Conservation (phyloP, 1,139 yeast genomes). For the Maudiozyma humilis region DNA sequence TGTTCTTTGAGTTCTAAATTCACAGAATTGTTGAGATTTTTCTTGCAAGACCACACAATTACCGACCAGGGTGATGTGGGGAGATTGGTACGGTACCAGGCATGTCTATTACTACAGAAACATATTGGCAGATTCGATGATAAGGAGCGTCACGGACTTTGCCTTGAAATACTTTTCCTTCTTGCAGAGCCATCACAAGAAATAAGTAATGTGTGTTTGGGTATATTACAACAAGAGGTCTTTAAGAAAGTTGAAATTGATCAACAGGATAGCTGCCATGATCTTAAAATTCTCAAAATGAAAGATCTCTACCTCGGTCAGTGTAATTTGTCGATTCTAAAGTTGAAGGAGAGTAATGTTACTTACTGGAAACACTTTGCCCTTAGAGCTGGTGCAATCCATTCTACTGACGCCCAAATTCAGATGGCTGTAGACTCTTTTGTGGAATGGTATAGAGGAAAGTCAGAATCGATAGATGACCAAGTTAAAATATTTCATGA, state of each 20-base stretch:
- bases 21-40: conserved; percentile 9
- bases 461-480: neutral
- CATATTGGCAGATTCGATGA: conserved; percentile 19
- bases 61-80: conserved; percentile 79
- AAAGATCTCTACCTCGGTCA: no score
- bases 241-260: neutral
- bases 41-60: conserved; percentile 55
- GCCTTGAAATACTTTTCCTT: conserved; percentile 39
- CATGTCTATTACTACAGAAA: conserved; percentile 36
- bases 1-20: neutral
- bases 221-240: neutral
- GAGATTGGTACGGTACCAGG: conserved; percentile 51
- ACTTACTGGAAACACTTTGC: conserved; percentile 50
- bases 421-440: conserved; percentile 40
- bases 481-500: conserved; percentile 4
- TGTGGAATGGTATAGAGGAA: conserved; percentile 31
- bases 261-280: neutral
- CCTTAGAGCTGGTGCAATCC: conserved; percentile 53
- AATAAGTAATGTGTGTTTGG: conserved; percentile 30
- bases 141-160: neutral
- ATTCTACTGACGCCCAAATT: conserved; percentile 45
- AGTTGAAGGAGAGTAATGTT: conserved; percentile 7
- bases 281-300: neutral
- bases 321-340: no score
- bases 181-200: conserved; percentile 45